Base-by-base conservation (phyloP, 2,329 filamentous ascomycete genomes). In the Dichotomopilus funicola region DNA sequence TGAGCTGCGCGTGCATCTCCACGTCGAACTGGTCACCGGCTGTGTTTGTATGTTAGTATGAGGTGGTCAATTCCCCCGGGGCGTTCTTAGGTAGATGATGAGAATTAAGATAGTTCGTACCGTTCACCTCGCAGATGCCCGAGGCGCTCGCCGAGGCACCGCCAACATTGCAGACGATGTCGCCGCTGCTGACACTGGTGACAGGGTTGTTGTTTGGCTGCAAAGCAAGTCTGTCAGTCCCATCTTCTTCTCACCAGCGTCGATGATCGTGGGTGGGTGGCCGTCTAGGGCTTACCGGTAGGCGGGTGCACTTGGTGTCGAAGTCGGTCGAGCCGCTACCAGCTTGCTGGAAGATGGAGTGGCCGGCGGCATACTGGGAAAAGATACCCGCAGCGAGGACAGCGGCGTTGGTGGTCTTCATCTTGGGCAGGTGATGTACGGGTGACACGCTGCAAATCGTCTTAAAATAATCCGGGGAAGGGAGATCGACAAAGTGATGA, bases 1-100 rank as follows among this genome's bases (percentile, higher is more conserved):
- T 59, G 46, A 59, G 60, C 52, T 58, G 56, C 31, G 75, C 73
- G 68, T 81, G 78, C 75, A 81, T 80, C 65, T 80, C 78, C 5
- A 80, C 72, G 0, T 75, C 78, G 37, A 80, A 71, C 3, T 68
- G 72, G n/a, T 69, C 68, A 2, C 77, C 76, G 10, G 74, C 75
- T 48, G 65, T 5, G 11, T 13, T 13, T 9, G 13, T 10, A 8
- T 12, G 48, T 54, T 6, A 54, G 42, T 33, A 6, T 5, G 13
- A 4, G 13, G 19, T 7, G 27, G 13, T 31, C 19, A 33, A 11
- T 12, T 36, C 36, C 7, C 6, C 10, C 11, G 13, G 13, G 7
- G 7, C 2, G 9, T n/a, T n/a, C n/a, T n/a, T n/a, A n/a, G n/a
- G n/a, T n/a, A 11, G 38, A n/a, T 10, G 10, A 2, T 13, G 6